phyloP scores from a whole-genome alignment of 2,329 filamentous ascomycete species.

The Fusarium fujikuroi region DNA sequence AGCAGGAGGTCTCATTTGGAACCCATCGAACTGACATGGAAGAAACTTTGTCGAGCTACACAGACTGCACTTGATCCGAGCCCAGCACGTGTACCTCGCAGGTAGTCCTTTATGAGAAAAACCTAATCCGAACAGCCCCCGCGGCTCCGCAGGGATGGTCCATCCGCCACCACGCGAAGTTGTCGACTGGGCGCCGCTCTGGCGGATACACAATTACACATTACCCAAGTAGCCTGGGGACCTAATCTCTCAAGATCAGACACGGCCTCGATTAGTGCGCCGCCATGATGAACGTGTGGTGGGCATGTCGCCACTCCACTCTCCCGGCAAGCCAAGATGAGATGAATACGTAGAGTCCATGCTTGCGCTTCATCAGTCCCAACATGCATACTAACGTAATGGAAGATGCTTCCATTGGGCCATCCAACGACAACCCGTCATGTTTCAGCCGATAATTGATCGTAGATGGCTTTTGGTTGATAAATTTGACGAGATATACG shows the following conservation, averaged over 20 bases:
- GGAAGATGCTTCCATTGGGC: neutral
- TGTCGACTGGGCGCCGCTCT: slow-evolving; percentile 39
- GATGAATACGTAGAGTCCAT: slow-evolving; percentile 26
- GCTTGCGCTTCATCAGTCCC: neutral
- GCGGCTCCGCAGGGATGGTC: slow-evolving; percentile 35
- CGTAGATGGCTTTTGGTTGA: slow-evolving; percentile 16
- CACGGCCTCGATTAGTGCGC: slow-evolving; percentile 44
- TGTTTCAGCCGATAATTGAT: slow-evolving; percentile 23
- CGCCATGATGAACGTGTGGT: slow-evolving; percentile 28
- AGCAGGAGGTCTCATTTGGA: neutral
- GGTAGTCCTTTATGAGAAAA: slow-evolving; percentile 8
- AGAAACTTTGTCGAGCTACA: slow-evolving; percentile 5
- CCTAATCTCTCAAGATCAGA: slow-evolving; percentile 46
- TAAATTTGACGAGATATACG: slow-evolving; percentile 12
- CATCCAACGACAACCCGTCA: slow-evolving; percentile 10
- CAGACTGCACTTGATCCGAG: neutral
- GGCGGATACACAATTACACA: slow-evolving; percentile 38
- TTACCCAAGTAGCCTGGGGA: slow-evolving; percentile 37
- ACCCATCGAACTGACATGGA: slow-evolving; percentile 10
- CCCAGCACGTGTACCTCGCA: slow-evolving; percentile 13
- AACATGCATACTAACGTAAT: neutral
- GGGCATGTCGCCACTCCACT: slow-evolving; percentile 24
- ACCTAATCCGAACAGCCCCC: slow-evolving; percentile 28
- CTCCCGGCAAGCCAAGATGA: slow-evolving; percentile 23
- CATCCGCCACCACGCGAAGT: slow-evolving; percentile 43